phyloP scores from a whole-genome alignment of 2,329 filamentous ascomycete genomes.

The Beauveria rudraprayagi region DNA sequence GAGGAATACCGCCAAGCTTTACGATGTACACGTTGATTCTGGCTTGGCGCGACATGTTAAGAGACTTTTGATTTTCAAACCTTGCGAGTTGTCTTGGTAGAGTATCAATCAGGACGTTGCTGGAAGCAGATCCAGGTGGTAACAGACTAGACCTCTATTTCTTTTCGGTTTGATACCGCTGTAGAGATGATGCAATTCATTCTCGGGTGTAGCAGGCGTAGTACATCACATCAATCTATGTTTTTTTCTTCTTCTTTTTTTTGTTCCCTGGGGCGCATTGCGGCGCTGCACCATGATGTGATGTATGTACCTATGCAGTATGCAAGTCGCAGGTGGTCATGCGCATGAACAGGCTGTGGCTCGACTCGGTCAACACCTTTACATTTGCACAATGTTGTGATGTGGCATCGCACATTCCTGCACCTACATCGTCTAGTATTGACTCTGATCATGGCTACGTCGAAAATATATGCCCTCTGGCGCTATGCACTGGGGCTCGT shows the following conservation, averaged over 20 bases:
- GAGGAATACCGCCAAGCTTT: constrained; percentile 19
- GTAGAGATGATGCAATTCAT: constrained; percentile 29
- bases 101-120: constrained; percentile 26
- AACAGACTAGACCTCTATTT: constrained; percentile 26
- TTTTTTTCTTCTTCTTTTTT: constrained; percentile 20
- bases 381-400: constrained; percentile 28
- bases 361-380: constrained; percentile 24
- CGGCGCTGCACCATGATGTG: constrained; percentile 23
- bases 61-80: constrained; percentile 35
- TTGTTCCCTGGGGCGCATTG: constrained; percentile 15
- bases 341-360: constrained; percentile 33
- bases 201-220: constrained; percentile 13
- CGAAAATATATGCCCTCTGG: constrained; percentile 29
- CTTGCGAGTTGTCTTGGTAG: constrained; percentile 11
- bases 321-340: constrained; percentile 22
- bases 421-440: constrained; percentile 25
- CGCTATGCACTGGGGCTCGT: background rate
- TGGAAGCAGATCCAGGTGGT: constrained; percentile 34
- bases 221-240: constrained; percentile 15
- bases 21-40: constrained; percentile 12
- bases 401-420: constrained; percentile 20
- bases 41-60: constrained; percentile 12
- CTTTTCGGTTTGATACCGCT: constrained; percentile 21
- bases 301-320: constrained; percentile 26
- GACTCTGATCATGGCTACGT: constrained; percentile 19